Evolutionary conservation across 176 grass and related monocot species (phyloP).

Genomic region (Poa pratensis): DNA sequence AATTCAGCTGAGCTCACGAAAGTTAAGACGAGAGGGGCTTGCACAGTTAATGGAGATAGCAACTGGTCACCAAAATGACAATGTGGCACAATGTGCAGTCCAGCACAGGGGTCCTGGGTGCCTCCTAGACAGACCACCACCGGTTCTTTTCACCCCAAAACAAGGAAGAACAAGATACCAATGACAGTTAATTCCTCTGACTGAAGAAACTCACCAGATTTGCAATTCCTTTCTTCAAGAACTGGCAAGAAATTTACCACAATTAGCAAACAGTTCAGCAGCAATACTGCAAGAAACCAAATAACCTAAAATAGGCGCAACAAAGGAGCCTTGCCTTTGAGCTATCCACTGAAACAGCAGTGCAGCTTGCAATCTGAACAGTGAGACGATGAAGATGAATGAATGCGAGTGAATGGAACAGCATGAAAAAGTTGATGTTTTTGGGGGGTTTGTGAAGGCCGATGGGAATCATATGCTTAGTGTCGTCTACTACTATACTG

Average conservation of each 20-base stretch:
- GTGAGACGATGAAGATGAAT: constrained; percentile 18
- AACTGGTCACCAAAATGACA: constrained; percentile 49
- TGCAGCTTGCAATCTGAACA: constrained; percentile 9
- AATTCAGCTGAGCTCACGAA: constrained; percentile 33
- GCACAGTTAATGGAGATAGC: constrained; percentile 48
- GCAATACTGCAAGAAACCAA: constrained; percentile 28
- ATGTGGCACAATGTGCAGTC: constrained; percentile 33
- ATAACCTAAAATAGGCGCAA: constrained; percentile 15
- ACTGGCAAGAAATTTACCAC: constrained; percentile 42
- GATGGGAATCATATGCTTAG: constrained; percentile 54
- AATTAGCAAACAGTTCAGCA: constrained; percentile 30
- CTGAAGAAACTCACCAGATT: constrained; percentile 51
- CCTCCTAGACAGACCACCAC: constrained; percentile 10
- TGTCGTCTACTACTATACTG: constrained; percentile 43
- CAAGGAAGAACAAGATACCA: constrained; percentile 63
- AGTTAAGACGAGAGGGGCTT: constrained; percentile 29
- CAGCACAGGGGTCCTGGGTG: constrained; percentile 38
- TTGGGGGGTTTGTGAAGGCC: constrained; percentile 37
- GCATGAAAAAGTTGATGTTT: neutral
- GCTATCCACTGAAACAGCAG: constrained; percentile 8
- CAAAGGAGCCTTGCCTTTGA: constrained; percentile 27
- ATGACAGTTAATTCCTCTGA: neutral
- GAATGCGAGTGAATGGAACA: constrained; percentile 20
- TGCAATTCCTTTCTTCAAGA: constrained; percentile 60
- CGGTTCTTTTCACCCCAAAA: constrained; percentile 44